Evolutionary conservation across 805 yeast genomes (phyloP), one percentile per base, ranked within the genome.

Genomic region (Komagataella pastoris): DNA sequence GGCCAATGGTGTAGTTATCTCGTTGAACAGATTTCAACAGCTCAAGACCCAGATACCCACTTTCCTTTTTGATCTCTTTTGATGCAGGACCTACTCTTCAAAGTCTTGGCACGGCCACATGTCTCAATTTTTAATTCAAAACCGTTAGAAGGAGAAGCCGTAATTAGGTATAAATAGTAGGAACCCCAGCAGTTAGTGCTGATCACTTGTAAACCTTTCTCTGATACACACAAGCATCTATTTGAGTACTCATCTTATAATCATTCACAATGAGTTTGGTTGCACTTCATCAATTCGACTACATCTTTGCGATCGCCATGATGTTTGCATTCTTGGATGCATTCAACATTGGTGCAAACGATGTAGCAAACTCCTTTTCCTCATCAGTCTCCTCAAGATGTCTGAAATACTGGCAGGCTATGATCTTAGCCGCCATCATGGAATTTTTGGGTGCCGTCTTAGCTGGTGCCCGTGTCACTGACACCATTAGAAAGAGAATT

Each of bases 331-430:
- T 81, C 70, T 69, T 84, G 57, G 89, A 84, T 66, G 90, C 89
- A 3, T 84, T 80, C 75, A 83, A 83, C 63, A 83, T 83, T 58
- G 90, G 90, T 50, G 91, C 90, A 30, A 84, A 85, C 61, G 91
- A 84, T 70, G 88, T 84, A 53, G 84, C 90, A 14, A 84, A 85
- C 70, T 84, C 91, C 1, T 84, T 81, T 60, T 84, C 91, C 1
- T 83, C 90, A 2, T 63, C 90, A 0, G 81, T 84, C 4, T 80
- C 89, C 12, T 81, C 90, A 10, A 70, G 85, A 58, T 75, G 88
- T 14, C 68, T 84, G 56, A 76, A 76, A 52, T 82, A 82, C 62
- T 77, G 83, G 80, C 91, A 84, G 65, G 90, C 88, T 17, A 81
- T 82, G 87, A 58, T 82, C 43, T 66, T 85, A 46, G 88, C 88